Evolutionary conservation across 2,329 filamentous ascomycete species (phyloP).

Genomic region (Penicillium sp.): DNA sequence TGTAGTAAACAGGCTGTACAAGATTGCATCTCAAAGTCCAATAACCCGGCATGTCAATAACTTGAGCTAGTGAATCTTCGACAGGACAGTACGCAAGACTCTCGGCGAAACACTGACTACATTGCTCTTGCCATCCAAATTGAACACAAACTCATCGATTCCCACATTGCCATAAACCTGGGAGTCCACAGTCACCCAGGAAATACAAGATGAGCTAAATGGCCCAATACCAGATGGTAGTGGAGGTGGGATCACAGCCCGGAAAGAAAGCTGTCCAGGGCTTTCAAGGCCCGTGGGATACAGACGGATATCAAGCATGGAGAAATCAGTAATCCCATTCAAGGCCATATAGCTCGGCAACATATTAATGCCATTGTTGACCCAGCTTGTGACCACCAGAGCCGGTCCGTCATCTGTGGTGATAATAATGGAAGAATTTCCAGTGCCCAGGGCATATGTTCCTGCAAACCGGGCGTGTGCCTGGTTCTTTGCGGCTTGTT

Average conservation of each 20-base stretch:
- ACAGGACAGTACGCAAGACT: constrained; percentile 20
- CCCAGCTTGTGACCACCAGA: constrained; percentile 27
- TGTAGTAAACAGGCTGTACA: not conserved
- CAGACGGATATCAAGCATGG: constrained; percentile 28
- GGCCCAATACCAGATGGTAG: constrained; percentile 17
- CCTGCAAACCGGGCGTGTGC: constrained; percentile 28
- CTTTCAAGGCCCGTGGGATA: constrained; percentile 32
- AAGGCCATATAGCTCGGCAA: constrained; percentile 18
- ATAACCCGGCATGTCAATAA: not conserved
- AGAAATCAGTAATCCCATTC: constrained; percentile 10
- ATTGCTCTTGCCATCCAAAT: constrained; percentile 22
- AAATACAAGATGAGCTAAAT: constrained; percentile 19
- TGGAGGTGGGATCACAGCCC: constrained; percentile 23
- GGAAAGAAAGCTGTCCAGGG: constrained; percentile 25
- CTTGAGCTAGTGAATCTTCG: constrained; percentile 4
- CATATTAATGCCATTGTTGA: constrained; percentile 29
- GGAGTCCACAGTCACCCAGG: constrained; percentile 25
- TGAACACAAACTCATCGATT: constrained; percentile 31
- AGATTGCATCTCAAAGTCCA: not conserved
- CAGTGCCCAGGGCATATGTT: constrained; percentile 18
- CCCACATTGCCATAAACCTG: constrained; percentile 28
- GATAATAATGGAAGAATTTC: constrained; percentile 29
- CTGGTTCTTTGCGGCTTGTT: constrained; percentile 32
- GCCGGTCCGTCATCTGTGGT: constrained; percentile 29
- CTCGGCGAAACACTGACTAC: constrained; percentile 25